Conservation (phyloP, 768 basidiomycete species). For the Russula griseocarnosa region DNA sequence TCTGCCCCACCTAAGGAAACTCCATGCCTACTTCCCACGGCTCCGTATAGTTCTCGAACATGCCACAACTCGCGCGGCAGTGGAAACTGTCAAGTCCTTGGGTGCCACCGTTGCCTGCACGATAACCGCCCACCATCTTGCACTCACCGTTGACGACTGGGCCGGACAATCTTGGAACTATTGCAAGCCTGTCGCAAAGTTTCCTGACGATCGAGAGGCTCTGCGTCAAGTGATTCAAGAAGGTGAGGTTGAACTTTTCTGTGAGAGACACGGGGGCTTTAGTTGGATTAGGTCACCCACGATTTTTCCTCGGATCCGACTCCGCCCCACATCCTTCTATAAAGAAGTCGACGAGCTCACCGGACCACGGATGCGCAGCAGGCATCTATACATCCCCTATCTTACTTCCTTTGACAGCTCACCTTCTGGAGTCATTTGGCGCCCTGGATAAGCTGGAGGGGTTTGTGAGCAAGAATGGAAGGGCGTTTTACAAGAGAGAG, state of each 20-base stretch:
- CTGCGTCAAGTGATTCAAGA: conserved; percentile 70
- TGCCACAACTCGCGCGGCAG: conserved; percentile 87
- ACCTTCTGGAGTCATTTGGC: conserved; percentile 81
- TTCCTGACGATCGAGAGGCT: conserved; percentile 84
- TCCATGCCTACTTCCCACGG: conserved; percentile 79
- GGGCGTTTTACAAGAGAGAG: conserved; percentile 65
- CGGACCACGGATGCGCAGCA: conserved; percentile 78
- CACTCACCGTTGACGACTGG: conserved; percentile 93
- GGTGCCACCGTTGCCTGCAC: conserved; percentile 88
- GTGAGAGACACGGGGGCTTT: neutral
- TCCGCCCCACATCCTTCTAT: conserved; percentile 85
- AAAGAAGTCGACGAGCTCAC: conserved; percentile 65
- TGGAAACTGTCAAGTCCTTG: conserved; percentile 76
- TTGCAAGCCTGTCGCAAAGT: conserved; percentile 98
- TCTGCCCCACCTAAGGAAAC: conserved; percentile 76
- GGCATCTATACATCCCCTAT: conserved; percentile 95
- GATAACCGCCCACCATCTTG: conserved; percentile 95
- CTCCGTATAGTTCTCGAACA: conserved; percentile 97
- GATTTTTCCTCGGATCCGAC: conserved; percentile 97
- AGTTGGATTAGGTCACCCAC: conserved; percentile 65
- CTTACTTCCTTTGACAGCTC: conserved; percentile 84
- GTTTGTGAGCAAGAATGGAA: conserved; percentile 76
- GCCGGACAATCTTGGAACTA: conserved; percentile 93
- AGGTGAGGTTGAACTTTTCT: conserved; percentile 44
- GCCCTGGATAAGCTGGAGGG: conserved; percentile 77